Conservation (phyloP, 306 rosid species). For the Gillenia trifoliata region DNA sequence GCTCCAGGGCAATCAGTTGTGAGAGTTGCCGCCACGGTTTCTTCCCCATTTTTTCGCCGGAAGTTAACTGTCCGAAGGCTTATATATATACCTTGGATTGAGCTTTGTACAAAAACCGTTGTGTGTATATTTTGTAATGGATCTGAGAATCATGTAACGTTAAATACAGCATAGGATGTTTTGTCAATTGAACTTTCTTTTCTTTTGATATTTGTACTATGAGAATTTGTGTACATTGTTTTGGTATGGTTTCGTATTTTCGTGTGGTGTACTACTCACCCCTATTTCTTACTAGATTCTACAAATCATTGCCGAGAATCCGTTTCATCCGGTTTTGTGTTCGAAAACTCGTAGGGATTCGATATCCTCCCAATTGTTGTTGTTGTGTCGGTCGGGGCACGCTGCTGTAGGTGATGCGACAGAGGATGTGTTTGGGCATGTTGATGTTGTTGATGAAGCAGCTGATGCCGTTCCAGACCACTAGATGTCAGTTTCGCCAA, state of each 20-base stretch:
- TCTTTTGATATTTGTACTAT: background rate
- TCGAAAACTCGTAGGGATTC: background rate
- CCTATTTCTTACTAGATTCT: background rate
- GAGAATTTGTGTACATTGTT: background rate
- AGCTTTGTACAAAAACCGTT: background rate
- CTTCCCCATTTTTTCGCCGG: conserved; percentile 17
- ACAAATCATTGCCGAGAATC: background rate
- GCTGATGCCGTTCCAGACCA: background rate
- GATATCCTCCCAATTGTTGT: background rate
- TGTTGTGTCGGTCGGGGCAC: background rate
- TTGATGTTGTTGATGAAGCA: background rate
- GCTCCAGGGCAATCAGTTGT: background rate
- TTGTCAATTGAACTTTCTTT: background rate
- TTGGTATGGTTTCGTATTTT: background rate
- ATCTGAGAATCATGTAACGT: conserved; percentile 3
- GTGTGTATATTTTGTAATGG: conserved; percentile 1
- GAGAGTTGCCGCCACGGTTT: background rate
- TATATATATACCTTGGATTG: background rate
- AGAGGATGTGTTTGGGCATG: background rate
- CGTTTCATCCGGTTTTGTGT: background rate
- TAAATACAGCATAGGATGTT: background rate
- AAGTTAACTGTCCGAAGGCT: background rate
- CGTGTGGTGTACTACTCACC: background rate
- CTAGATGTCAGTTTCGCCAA: background rate
- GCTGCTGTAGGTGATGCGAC: background rate